Base-by-base conservation (phyloP, 2,329 filamentous ascomycete genomes). In the Leptographium flavum region DNA sequence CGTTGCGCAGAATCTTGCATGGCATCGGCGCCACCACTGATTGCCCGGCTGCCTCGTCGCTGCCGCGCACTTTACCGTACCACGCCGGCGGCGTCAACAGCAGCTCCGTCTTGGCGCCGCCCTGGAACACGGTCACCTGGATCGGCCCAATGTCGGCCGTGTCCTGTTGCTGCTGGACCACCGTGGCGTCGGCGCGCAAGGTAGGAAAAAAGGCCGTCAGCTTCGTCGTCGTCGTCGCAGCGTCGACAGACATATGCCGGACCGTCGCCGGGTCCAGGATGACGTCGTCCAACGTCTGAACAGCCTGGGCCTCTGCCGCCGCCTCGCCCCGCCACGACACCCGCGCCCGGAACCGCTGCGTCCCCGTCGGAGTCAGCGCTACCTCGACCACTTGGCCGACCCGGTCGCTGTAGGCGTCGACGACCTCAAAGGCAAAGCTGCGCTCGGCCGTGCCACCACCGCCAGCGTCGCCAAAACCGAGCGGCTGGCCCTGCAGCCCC, bases 1-100 rank as follows among this genome's bases (percentile, higher is more conserved):
- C 85, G 40, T 95, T 92, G 52, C 86, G 79, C 50, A 98, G 66
- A 23, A 98, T 82, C 66, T 96, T 96, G 65, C 92, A 96, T 2
- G 92, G 92, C 92, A 98, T 98, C 0, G 92, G 92, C 21, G 92
- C 87, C 22, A 85, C 71, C 2, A 96, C 87, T 44, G 83, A 92
- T 48, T 90, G 88, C 7, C 79, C 71, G 0, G 74, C 73, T 57
- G 94, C 86, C 60, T 30, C 31, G 30, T 49, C 48, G 50, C 84
- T 66, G 0, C 90, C 88, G 8, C 95, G 69, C 0, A 87, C 87
- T 63, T 93, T 90, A 55, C 87, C 84, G 47, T 83, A 82, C 87
- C 88, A 98, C 38, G 70, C 69, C 0, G 90, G 87, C 17, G 66
- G 64, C 35, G 72, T 58, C n/a, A 81, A 62, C 10, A 62, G 61